Evolutionary conservation across 305 asterid species (phyloP), one percentile per base, ranked within the genome.

Genomic region (Andrographis paniculata): DNA sequence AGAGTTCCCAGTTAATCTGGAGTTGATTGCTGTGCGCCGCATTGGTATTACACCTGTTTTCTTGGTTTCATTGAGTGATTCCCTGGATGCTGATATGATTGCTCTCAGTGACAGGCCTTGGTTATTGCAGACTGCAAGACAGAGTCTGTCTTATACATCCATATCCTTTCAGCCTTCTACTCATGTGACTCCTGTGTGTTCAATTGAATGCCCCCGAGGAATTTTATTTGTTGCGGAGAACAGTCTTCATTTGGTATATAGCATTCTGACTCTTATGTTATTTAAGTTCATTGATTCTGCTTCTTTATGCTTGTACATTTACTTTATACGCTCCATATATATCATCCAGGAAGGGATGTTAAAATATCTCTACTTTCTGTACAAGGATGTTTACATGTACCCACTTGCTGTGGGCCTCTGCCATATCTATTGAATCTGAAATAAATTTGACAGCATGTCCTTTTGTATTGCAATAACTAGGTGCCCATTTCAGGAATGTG

Each of bases 61-160:
- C 71, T 74, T 91, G 78, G 78, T 87, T 74, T 78, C 99, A 30
- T 51, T 87, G 70, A 73, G 72, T 54, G 96, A 91, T 62, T 70
- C 84, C 59, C 80, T 75, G 46, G 85, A 77, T 70, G 81, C 96
- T 44, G 99, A 87, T 68, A 64, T 91, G 53, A 87, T 91, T 61
- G 85, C 88, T 64, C 87, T 91, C 70, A 83, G 99, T 61, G 99
- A 91, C 65, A 81, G 95, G 79, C 99, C 99, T 61, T 91, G 99
- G 99, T 73, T 91, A 62, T 66, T 91, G 71, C 96, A 87, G 71
- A 80, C 91, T 62, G 96, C 96, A 65, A 77, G 99, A 53, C 99
- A 79, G 58, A 87, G 99, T 77, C 82, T 91, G 48, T 87, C 95
- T 31, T 91, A 78, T 65, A 81, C 92, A 45, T 91, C 99, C 46